Evolutionary conservation across 2,329 filamentous ascomycete species (phyloP).

Genomic region (Herpotrichia juniperi): DNA sequence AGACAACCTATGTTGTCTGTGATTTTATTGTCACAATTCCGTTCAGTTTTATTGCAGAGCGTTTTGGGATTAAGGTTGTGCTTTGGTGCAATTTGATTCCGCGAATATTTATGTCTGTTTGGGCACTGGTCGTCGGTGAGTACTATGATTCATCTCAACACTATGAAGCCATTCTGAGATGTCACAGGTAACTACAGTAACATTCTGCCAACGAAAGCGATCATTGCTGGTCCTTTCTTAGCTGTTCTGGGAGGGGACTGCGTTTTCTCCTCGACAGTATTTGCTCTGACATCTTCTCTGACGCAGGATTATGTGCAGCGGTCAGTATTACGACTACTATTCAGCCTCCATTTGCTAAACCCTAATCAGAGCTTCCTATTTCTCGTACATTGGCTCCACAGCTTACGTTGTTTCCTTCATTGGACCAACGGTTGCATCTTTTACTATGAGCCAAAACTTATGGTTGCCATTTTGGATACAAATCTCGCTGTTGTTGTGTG

Average conservation of each 20-base stretch:
- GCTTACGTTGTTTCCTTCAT: constrained; percentile 43
- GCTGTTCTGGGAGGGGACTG: constrained; percentile 43
- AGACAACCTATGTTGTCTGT: constrained; percentile 42
- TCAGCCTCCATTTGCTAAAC: not conserved
- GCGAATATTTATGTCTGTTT: constrained; percentile 33
- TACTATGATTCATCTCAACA: not conserved
- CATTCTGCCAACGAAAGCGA: constrained; percentile 35
- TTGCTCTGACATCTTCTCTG: constrained; percentile 40
- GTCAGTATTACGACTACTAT: constrained; percentile 17
- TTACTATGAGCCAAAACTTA: constrained; percentile 40
- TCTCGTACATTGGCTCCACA: constrained; percentile 42
- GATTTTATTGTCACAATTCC: constrained; percentile 45
- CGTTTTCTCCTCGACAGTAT: constrained; percentile 43
- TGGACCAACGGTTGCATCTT: constrained; percentile 41
- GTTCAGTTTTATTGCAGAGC: constrained; percentile 41
- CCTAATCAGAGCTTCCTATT: constrained; percentile 38
- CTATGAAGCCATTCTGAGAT: constrained; percentile 2
- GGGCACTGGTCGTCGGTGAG: constrained; percentile 40
- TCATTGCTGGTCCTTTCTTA: constrained; percentile 38
- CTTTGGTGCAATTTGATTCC: constrained; percentile 42
- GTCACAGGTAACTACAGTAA: constrained; percentile 27
- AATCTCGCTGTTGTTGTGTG: constrained; percentile 32
- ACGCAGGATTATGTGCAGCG: constrained; percentile 38
- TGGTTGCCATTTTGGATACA: constrained; percentile 47
- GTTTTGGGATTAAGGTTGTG: constrained; percentile 32